Percentiles rank a stretch among this genome's conserved stretches.
Evolutionary conservation across 371 early-diverging fungal genomes (phyloP).

Genomic region (Chytridiales sp.): DNA sequence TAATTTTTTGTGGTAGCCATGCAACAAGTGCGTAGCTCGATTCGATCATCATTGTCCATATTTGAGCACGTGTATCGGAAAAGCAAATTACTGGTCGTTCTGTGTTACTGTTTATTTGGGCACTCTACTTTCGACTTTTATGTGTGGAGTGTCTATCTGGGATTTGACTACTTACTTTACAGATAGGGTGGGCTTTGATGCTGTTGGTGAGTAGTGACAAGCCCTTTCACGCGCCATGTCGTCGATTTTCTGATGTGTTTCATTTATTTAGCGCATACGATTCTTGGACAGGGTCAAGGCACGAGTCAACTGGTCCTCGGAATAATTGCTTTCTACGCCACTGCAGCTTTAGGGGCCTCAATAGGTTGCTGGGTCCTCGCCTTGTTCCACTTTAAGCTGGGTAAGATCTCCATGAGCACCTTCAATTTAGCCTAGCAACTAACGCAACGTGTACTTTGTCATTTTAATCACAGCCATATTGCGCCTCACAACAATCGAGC

Average conservation of each 20-base stretch:
- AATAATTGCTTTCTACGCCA: slow-evolving; percentile 6
- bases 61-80: slow-evolving; percentile 77
- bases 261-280: background rate
- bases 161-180: slow-evolving; percentile 13
- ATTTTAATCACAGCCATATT: too few species aligned
- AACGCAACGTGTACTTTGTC: too few species aligned
- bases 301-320: background rate
- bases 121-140: background rate
- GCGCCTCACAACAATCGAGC: slow-evolving; percentile 25
- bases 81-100: slow-evolving; percentile 58
- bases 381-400: slow-evolving; percentile 13
- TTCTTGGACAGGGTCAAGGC: slow-evolving; percentile 3
- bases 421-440: too few species aligned
- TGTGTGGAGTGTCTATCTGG: slow-evolving; percentile 1
- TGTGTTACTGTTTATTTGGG: slow-evolving; percentile 17
- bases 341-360: background rate
- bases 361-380: background rate
- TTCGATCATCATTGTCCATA: slow-evolving; percentile 86
- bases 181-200: background rate
- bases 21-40: slow-evolving; percentile 79
- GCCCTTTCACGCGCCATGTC: background rate
- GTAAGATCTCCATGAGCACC: too few species aligned
- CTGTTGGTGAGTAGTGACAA: slow-evolving; percentile 13
- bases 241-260: background rate
- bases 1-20: slow-evolving; percentile 48